A percentile compares a stretch with the other conserved stretches of the same genome.
phyloP scores from a whole-genome alignment of 1,284 basidiomycete species.

The Exobasidium rhododendri region DNA sequence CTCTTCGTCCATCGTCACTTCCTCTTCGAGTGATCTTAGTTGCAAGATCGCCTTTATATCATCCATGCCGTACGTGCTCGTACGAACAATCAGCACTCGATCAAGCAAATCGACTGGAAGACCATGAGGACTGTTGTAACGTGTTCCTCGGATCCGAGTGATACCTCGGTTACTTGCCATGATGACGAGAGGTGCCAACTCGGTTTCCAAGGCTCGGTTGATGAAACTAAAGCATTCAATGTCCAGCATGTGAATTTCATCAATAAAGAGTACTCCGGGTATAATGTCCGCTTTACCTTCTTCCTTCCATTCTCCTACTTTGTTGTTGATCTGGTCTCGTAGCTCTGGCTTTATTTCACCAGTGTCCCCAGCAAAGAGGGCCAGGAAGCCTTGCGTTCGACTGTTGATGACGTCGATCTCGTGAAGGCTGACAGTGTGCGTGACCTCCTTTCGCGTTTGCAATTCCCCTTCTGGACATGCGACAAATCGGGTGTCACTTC shows the following conservation, averaged over 20 bases:
- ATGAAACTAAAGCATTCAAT: conserved; percentile 99
- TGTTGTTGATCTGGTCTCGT: conserved; percentile 91
- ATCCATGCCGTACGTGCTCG: conserved; percentile 77
- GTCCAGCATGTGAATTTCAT: conserved; percentile 83
- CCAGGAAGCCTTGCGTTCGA: conserved; percentile 79
- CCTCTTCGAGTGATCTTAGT: conserved; percentile 94
- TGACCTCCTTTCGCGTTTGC: conserved; percentile 92
- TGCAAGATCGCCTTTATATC: conserved; percentile 88
- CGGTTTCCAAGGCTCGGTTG: conserved; percentile 90
- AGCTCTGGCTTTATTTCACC: conserved; percentile 98
- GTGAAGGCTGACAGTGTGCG: conserved; percentile 93
- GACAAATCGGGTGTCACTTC: conserved; percentile 85
- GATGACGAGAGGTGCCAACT: conserved; percentile 89
- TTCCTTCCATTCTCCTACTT: conserved; percentile 96
- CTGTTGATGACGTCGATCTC: conserved; percentile 99
- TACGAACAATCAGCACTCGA: conserved; percentile 90
- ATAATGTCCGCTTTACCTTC: conserved; percentile 98
- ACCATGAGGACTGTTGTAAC: conserved; percentile 88
- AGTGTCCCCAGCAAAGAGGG: conserved; percentile 73
- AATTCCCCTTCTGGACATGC: conserved; percentile 97
- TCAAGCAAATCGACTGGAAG: conserved; percentile 92
- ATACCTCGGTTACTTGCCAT: conserved; percentile 98
- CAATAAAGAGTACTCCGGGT: conserved; percentile 69
- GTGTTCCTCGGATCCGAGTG: conserved; percentile 90
- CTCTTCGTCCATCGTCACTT: conserved; percentile 75